Evolutionary conservation across 2,329 filamentous ascomycete genomes (phyloP).

Genomic region (Huntiella savannae): DNA sequence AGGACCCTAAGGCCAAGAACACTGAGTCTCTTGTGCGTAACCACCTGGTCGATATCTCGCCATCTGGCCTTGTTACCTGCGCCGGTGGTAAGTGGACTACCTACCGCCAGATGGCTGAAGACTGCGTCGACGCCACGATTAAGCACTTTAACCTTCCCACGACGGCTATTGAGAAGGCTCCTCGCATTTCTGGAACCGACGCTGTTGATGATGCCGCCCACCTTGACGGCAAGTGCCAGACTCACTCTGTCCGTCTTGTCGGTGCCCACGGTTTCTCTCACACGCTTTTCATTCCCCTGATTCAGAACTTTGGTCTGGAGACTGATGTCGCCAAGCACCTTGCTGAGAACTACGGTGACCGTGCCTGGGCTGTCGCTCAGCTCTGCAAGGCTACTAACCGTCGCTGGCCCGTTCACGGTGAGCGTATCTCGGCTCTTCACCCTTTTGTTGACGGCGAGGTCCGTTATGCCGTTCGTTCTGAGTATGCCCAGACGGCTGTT

Average conservation of each 20-base stretch:
- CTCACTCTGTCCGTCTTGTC: constrained; percentile 61
- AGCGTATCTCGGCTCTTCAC: constrained; percentile 62
- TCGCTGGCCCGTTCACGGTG: constrained; percentile 66
- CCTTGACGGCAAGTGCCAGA: constrained; percentile 53
- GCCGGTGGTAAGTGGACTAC: constrained; percentile 88
- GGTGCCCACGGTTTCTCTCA: constrained; percentile 78
- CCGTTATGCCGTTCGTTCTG: constrained; percentile 68
- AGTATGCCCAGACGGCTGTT: constrained; percentile 80
- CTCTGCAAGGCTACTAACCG: constrained; percentile 58
- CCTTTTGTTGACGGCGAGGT: constrained; percentile 87
- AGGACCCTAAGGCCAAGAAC: constrained; percentile 68
- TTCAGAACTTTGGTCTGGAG: constrained; percentile 82
- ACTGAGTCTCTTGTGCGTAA: constrained; percentile 78
- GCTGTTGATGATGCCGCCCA: constrained; percentile 50
- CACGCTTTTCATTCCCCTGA: constrained; percentile 81
- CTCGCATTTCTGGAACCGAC: constrained; percentile 50
- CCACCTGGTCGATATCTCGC: constrained; percentile 63
- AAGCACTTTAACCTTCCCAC: constrained; percentile 44
- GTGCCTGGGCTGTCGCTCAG: constrained; percentile 76
- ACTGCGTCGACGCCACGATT: constrained; percentile 67
- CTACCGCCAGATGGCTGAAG: constrained; percentile 83
- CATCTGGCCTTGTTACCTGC: constrained; percentile 63
- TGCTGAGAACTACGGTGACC: constrained; percentile 72
- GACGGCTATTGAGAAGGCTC: constrained; percentile 36
- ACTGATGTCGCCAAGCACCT: constrained; percentile 84